Evolutionary conservation across 805 yeast species (phyloP).

Genomic region (Diddensiella caesifluorescens): DNA sequence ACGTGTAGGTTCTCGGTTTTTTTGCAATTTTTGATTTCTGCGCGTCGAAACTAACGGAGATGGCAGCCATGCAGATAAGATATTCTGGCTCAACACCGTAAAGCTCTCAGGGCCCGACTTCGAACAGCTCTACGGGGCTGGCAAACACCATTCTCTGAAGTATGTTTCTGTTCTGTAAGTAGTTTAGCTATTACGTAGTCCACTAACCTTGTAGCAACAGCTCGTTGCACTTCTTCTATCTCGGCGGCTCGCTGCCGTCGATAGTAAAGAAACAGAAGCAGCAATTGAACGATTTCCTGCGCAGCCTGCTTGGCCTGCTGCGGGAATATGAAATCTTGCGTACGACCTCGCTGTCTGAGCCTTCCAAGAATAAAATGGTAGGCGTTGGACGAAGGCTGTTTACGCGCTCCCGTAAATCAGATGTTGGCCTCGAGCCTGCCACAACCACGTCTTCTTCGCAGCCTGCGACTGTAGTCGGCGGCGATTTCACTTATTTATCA

Average conservation of each 20-base stretch:
- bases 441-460: constrained; percentile 2
- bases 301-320: constrained; percentile 15
- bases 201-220: no score
- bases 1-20: constrained; percentile 19
- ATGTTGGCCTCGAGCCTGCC: constrained; percentile 6
- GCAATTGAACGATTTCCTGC: constrained; percentile 18
- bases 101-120: constrained; percentile 14
- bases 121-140: constrained; percentile 13
- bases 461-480: background rate
- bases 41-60: background rate
- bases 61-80: constrained; percentile 17
- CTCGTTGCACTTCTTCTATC: constrained; percentile 18
- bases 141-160: background rate
- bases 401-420: constrained; percentile 18
- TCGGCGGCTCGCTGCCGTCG: constrained; percentile 22
- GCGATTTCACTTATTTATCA: constrained; percentile 19
- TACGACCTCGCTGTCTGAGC: constrained; percentile 11
- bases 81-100: constrained; percentile 21
- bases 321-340: constrained; percentile 21
- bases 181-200: no score
- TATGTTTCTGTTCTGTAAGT: no score
- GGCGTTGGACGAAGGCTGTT: constrained; percentile 24
- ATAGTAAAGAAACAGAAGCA: constrained; percentile 7
- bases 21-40: background rate
- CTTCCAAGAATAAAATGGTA: constrained; percentile 18